Base-by-base conservation (phyloP, 1,284 basidiomycete genomes). In the Cystobasidiaceae sp. region DNA sequence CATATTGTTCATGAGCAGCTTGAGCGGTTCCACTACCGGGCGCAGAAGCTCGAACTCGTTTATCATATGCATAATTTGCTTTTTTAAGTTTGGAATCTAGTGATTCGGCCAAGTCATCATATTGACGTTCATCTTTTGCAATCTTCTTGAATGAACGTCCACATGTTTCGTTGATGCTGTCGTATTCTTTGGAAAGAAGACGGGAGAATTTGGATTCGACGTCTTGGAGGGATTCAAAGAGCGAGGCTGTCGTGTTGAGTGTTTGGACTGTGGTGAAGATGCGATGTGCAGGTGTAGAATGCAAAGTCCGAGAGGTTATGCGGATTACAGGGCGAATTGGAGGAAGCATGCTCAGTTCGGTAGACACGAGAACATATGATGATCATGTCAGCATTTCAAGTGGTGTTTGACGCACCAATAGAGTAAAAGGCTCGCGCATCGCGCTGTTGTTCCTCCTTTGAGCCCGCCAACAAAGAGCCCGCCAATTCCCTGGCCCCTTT, bases 31-130 rank as follows among this genome's bases (percentile, higher is more conserved):
- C 28, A 21, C 4, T 37, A 23, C 25, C 37, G 32, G 43, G 41
- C 25, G 37, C 21, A 15, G 63, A 49, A 41, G 63, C 30, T 30
- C 63, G 59, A 1, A 66, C 48, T 39, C 37, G 37, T 44, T 75
- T 75, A 25, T 76, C 75, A 63, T 76, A 72, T 1, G 63, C 64
- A 25, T 67, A 68, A 51, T 74, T 73, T 9, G 74, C 74, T 66
- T 74, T 75, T 43, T 75, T 75, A 57, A 76, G 68, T 67, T 76
- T 76, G 33, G 67, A 50, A 51, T 76, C 75, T 7, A 75, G 69
- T 6, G 64, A 50, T 30, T 71, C 66, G 5, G 75, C 51, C n/a
- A 69, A 57, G 49, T 75, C 75, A 59, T 75, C 74, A 50, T 75
- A 74, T 1, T 68, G 66, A 9, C 69, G 64, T 64, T 76, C 74